phyloP scores from a whole-genome alignment of 176 grass and related monocot species.

The Sorghum bicolor region Sorghum_bicolor_NCBIv3 NC_012870.2:65601501-65602000 shows the following conservation, averaged over 20 bases:
- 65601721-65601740: constrained; percentile 83
- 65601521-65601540: constrained; percentile 71
- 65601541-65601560: constrained; percentile 67
- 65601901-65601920: constrained; percentile 97
- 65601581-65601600: constrained; percentile 63
- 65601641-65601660: constrained; percentile 15
- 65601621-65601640: constrained; percentile 30
- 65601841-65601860: constrained; percentile 32
- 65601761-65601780: constrained; percentile 36
- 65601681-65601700: constrained; percentile 89
- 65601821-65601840: neutral
- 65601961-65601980: constrained; percentile 73
- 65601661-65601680: constrained; percentile 53
- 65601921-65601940: constrained; percentile 94
- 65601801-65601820: neutral
- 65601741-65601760: constrained; percentile 81
- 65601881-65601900: constrained; percentile 68
- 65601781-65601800: constrained; percentile 39
- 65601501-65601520: constrained; percentile 84
- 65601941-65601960: constrained; percentile 72
- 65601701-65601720: constrained; percentile 98
- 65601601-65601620: constrained; percentile 23
- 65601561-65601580: constrained; percentile 45
- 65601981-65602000: constrained; percentile 97
- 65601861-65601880: constrained; percentile 82